Base-by-base conservation (phyloP, 1,139 yeast species). In the Magnusiomyces paraingens region DNA sequence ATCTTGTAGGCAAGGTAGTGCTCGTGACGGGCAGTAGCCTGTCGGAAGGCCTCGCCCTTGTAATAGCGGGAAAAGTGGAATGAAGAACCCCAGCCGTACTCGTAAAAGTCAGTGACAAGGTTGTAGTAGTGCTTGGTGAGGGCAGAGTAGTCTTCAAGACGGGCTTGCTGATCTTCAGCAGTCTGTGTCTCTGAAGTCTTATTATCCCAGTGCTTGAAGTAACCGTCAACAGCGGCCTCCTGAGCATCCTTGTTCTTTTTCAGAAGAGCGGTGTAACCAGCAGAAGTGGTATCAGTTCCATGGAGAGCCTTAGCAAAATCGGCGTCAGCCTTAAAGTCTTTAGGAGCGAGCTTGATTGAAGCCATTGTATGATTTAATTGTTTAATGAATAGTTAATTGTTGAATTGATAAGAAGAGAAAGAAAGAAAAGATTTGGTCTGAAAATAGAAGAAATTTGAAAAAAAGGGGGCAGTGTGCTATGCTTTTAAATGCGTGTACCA, bases 31-130 rank as follows among this genome's bases (percentile, higher is more conserved):
- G 98, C 98, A 63, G 89, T 83, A 47, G 98, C 96, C 73, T 93
- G 98, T 67, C 82, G 77, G 76, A 93, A 93, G 42, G 95, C 84
- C 75, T 93, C 99, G 58, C 97, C 98, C 68, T 78, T 79, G 78
- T 88, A 91, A 76, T 85, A 93, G 65, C 96, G 82, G 47, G 96
- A 88, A 71, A 93, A 93, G 73, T 93, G 99, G 88, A 93, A 93
- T n/a, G 96, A 88, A 22, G 96, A 81, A 59, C 99, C 99, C 99
- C 99, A 93, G 49, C 99, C 99, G 72, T 93, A 93, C 76, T 93
- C 99, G 77, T 93, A 93, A 64, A 80, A 88, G 72, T 93, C 99
- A 42, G 99, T 91, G 53, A 89, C 98, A 69, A 93, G 82, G 76
- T 93, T 93, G 77, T 93, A 93, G 79, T 90, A 93, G 68, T 94